Evolutionary conservation across 2,329 filamentous ascomycete genomes (phyloP).

Genomic region (Hymenoscyphus fraxineus): DNA sequence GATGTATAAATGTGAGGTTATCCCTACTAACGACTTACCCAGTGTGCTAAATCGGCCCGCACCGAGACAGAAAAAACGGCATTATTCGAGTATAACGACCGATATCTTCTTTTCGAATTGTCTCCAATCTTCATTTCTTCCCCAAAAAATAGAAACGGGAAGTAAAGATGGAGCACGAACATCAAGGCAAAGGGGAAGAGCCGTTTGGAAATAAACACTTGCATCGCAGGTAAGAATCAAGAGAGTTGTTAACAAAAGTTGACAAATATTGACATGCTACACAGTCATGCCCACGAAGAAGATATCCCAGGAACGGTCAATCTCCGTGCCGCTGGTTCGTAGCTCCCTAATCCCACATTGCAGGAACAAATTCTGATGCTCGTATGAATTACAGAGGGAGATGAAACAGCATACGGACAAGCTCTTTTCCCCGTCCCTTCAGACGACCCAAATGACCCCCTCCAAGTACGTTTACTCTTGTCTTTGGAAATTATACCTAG

Average conservation of each 20-base stretch:
- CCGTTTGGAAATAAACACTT: not conserved
- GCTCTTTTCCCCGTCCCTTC: conserved; percentile 58
- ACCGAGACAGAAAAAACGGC: too few species aligned
- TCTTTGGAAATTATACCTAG: not conserved
- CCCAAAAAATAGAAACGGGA: not conserved
- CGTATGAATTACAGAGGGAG: conserved; percentile 43
- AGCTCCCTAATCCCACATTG: not conserved
- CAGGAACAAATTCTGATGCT: not conserved
- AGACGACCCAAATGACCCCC: conserved; percentile 58
- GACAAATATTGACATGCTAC: not conserved
- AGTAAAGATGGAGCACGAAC: not conserved
- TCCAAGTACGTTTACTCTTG: conserved; percentile 40
- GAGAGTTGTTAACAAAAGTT: not conserved
- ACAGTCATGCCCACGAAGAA: conserved; percentile 53
- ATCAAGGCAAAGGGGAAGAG: not conserved
- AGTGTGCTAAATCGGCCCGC: too few species aligned
- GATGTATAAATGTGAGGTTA: too few species aligned
- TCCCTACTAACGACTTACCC: too few species aligned
- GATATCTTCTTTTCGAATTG: not conserved
- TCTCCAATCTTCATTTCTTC: too few species aligned
- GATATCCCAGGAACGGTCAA: conserved; percentile 55
- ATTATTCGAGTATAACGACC: too few species aligned
- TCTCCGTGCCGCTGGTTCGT: conserved; percentile 40
- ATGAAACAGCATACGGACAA: conserved; percentile 57
- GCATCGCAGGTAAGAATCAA: not conserved